Percentiles rank a stretch among this genome's conserved stretches.
These are phyloP conservation scores for Domatiomyces globalis DNA, from an alignment of 2,329 filamentous ascomycete species.

Conservation along the genomic window DNA sequence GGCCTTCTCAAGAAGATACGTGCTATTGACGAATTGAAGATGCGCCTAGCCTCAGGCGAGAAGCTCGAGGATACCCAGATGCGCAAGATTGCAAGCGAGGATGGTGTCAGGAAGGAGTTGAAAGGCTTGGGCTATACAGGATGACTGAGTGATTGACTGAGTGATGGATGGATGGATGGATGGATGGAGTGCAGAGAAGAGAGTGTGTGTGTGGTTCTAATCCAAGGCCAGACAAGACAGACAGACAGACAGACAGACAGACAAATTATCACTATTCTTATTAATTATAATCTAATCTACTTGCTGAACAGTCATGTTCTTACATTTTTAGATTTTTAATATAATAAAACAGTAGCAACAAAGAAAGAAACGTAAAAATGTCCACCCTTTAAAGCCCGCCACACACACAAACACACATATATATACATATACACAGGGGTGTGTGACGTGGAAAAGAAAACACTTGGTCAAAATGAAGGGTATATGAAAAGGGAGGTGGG, in stretches of 20 bases:
- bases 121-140: slow-evolving; percentile 40
- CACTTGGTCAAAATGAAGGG: too few relatives aligned
- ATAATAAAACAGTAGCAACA: too few relatives aligned
- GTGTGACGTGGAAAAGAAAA: not conserved
- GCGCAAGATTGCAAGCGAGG: slow-evolving; percentile 92
- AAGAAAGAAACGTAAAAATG: too few relatives aligned
- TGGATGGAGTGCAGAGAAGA: not conserved
- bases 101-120: slow-evolving; percentile 69
- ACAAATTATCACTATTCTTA: not conserved
- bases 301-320: too few relatives aligned
- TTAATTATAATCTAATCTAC: too few relatives aligned
- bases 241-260: not conserved
- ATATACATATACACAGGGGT: not conserved
- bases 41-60: slow-evolving; percentile 85
- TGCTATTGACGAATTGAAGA: slow-evolving; percentile 95
- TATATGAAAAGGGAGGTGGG: too few relatives aligned
- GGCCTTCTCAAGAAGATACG: slow-evolving; percentile 93
- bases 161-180: not conserved
- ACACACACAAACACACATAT: too few relatives aligned
- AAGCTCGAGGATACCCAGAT: slow-evolving; percentile 97
- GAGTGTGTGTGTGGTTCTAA: slow-evolving; percentile 1
- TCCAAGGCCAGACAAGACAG: not conserved
- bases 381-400: too few relatives aligned
- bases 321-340: too few relatives aligned
- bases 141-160: not conserved